Percentiles rank a stretch among this genome's conserved stretches.
These are phyloP conservation scores for Mycogone perniciosa DNA, from an alignment of 2,329 filamentous ascomycete species.

Conservation along the genomic window DNA sequence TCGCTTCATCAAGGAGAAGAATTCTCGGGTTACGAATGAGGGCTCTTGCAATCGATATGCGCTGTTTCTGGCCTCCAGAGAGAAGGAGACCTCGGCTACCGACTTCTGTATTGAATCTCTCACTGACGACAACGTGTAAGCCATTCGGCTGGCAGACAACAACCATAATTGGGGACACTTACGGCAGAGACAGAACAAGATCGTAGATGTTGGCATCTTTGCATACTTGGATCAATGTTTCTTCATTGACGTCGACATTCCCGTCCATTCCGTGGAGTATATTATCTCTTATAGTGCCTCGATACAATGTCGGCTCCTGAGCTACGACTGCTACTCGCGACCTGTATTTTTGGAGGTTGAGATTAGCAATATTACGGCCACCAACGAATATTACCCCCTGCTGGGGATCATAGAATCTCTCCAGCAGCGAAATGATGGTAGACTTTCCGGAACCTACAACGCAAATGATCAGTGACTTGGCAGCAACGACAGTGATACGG, in stretches of 20 bases:
- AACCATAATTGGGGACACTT: background rate
- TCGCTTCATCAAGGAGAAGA: slow-evolving; percentile 53
- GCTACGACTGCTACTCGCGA: slow-evolving; percentile 19
- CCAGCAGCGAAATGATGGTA: slow-evolving; percentile 24
- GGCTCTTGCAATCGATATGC: slow-evolving; percentile 48
- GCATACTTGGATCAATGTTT: slow-evolving; percentile 18
- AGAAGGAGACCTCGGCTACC: slow-evolving; percentile 50
- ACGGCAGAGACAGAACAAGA: slow-evolving; percentile 40
- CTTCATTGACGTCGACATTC: background rate
- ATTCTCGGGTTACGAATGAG: slow-evolving; percentile 44
- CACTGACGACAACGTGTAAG: too few species aligned
- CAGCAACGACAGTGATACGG: too few species aligned
- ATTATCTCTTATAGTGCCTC: slow-evolving; percentile 29
- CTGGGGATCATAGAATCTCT: slow-evolving; percentile 20
- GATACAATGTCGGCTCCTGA: slow-evolving; percentile 22
- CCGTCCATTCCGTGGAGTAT: slow-evolving; percentile 3
- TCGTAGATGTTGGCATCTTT: slow-evolving; percentile 49
- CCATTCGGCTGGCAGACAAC: background rate
- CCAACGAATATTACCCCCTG: slow-evolving; percentile 4
- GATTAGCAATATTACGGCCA: slow-evolving; percentile 1
- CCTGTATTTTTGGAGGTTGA: slow-evolving; percentile 17
- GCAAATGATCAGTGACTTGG: too few species aligned
- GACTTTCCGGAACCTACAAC: too few species aligned
- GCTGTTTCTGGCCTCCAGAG: slow-evolving; percentile 49
- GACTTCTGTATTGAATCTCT: slow-evolving; percentile 42